Base-by-base conservation (phyloP, 75 land plant species). In the Pseudotsuga menziesii region DNA sequence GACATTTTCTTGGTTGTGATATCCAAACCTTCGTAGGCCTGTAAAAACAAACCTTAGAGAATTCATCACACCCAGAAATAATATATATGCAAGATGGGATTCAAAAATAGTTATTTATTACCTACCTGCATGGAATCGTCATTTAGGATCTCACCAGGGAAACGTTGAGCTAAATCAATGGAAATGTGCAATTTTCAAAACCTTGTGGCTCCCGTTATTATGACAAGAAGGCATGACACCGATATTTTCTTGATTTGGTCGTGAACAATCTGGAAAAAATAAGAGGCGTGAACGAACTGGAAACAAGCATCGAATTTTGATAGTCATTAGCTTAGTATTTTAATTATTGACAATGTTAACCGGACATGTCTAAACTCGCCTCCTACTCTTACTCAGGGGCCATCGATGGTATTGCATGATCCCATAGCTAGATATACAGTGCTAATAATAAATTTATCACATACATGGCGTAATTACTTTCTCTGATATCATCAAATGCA, bases 1-100 rank as follows among this genome's bases (percentile, higher is more conserved):
- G 89, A 83, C 55, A 89, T 83, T 56, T 91, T 91, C 82, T 91
- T 91, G 67, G 93, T 91, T 76, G 89, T 83, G n/a, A 91, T 82
- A 35, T 91, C 89, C 23, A 91, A 75, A 19, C 91, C 87, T 54
- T 85, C 54, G 57, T 91, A 91, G 22, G 89, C 93, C 82, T 88
- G 48, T 9, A 41, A 76, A 60, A 73, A 13, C n/a, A 9, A 48
- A 11, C 6, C 0, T 48, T 48, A 48, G 9, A 48, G 54, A 48
- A 48, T 48, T 11, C 12, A 48, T 2, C 9, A 9, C 9, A 48
- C 9, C 1, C 12, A 2, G 1, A 48, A 48, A 48, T 12, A 48
- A 11, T 48, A 48, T 8, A 8, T 2, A 48, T 48, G 54, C 12
- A 48, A 48, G 54, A 48, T 48, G 12, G 9, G 54, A 48, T 48